These are phyloP conservation scores for Tephrocybe rancida DNA, from an alignment of 768 basidiomycete species.

Conservation along the genomic window DNA sequence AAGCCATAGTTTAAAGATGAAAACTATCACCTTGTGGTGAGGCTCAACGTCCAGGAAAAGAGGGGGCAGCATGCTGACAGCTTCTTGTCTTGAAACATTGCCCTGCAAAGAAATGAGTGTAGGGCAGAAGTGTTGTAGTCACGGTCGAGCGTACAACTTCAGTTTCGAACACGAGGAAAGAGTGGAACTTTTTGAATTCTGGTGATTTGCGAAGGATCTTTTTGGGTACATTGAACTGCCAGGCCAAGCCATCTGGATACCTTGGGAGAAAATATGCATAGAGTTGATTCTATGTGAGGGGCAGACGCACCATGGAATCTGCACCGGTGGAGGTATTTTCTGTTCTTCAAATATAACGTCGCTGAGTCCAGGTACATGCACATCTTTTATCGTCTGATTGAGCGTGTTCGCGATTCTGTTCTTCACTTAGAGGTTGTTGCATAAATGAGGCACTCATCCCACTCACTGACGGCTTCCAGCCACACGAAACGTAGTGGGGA, in stretches of 20 bases:
- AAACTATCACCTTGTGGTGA: constrained; percentile 64
- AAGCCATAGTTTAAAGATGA: neutral
- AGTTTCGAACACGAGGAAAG: constrained; percentile 96
- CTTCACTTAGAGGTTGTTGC: constrained; percentile 4
- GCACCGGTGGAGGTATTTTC: constrained; percentile 74
- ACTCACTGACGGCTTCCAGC: constrained; percentile 84
- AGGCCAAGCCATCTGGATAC: constrained; percentile 95
- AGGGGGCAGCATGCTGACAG: constrained; percentile 99
- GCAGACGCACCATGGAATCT: constrained; percentile 75
- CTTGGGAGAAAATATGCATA: constrained; percentile 38
- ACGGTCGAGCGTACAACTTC: constrained; percentile 76
- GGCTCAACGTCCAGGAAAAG: constrained; percentile 93
- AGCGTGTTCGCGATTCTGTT: constrained; percentile 69
- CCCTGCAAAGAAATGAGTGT: constrained; percentile 53
- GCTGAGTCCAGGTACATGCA: constrained; percentile 77
- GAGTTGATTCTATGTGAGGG: constrained; percentile 1
- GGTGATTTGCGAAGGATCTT: constrained; percentile 82
- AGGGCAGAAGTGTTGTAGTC: neutral
- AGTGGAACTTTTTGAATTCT: constrained; percentile 94
- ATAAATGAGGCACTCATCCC: neutral
- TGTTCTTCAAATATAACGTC: constrained; percentile 78
- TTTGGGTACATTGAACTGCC: constrained; percentile 95
- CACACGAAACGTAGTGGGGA: constrained; percentile 95
- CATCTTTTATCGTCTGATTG: constrained; percentile 75
- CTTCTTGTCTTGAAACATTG: constrained; percentile 95